Percentiles rank a stretch among this genome's conserved stretches.
These are phyloP conservation scores for Anastatica hierochuntica DNA, from an alignment of 345 rosid genomes.

Conservation along the genomic window DNA sequence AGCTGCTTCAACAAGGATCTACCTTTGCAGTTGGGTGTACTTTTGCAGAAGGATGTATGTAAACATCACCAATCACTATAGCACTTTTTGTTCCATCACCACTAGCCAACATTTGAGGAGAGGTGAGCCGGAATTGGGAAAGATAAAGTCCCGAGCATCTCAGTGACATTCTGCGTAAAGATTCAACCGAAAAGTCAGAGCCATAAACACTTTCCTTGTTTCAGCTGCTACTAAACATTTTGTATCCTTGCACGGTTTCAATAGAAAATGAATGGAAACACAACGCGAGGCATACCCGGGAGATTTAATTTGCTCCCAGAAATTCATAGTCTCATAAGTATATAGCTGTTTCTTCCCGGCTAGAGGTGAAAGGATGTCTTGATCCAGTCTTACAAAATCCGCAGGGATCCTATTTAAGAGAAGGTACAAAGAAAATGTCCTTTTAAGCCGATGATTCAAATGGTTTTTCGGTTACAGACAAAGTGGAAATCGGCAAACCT, in stretches of 20 bases:
- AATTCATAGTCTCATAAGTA: slow-evolving; percentile 75
- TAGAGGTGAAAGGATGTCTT: slow-evolving; percentile 88
- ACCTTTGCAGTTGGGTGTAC: slow-evolving; percentile 96
- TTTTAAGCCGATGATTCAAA: background rate
- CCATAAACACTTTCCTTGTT: slow-evolving; percentile 5
- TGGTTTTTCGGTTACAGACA: background rate
- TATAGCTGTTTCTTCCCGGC: slow-evolving; percentile 86
- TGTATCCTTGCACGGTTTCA: background rate
- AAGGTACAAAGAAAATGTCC: background rate
- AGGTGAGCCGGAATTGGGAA: slow-evolving; percentile 59
- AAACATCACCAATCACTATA: slow-evolving; percentile 70
- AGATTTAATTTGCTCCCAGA: slow-evolving; percentile 96
- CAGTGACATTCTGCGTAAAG: slow-evolving; percentile 63
- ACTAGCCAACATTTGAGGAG: slow-evolving; percentile 67
- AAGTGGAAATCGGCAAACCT: slow-evolving; percentile 31
- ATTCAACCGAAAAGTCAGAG: slow-evolving; percentile 9
- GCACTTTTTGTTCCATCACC: slow-evolving; percentile 72
- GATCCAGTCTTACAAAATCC: slow-evolving; percentile 82
- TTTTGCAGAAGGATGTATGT: slow-evolving; percentile 93
- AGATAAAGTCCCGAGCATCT: slow-evolving; percentile 81
- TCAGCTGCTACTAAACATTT: background rate
- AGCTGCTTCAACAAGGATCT: background rate
- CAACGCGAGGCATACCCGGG: slow-evolving; percentile 55
- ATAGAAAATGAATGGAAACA: no score
- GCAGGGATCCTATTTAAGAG: slow-evolving; percentile 43